Percentiles rank a stretch among this genome's conserved stretches.
phyloP scores from a whole-genome alignment of 176 grass and related monocot genomes.

The Sorghum bicolor region Sorghum_bicolor_NCBIv3 NC_012870.2:8412001-8412500 shows the following conservation, averaged over 20 bases:
- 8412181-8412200: no score
- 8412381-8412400: neutral
- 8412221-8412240: no score
- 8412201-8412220: no score
- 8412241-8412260: neutral
- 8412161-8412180: no score
- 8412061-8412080: no score
- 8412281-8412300: neutral
- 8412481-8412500: neutral
- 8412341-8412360: neutral
- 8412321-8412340: neutral
- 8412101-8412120: no score
- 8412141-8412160: no score
- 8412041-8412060: no score
- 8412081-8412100: no score
- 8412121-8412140: no score
- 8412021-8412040: no score
- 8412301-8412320: neutral
- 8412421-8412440: neutral
- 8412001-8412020: no score
- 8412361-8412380: neutral
- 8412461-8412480: neutral
- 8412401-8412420: neutral
- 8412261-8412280: neutral
- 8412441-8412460: neutral